Evolutionary conservation across 2,329 filamentous ascomycete species (phyloP), one percentile per base, ranked within the genome.

Genomic region (Aspergillus udagawae): DNA sequence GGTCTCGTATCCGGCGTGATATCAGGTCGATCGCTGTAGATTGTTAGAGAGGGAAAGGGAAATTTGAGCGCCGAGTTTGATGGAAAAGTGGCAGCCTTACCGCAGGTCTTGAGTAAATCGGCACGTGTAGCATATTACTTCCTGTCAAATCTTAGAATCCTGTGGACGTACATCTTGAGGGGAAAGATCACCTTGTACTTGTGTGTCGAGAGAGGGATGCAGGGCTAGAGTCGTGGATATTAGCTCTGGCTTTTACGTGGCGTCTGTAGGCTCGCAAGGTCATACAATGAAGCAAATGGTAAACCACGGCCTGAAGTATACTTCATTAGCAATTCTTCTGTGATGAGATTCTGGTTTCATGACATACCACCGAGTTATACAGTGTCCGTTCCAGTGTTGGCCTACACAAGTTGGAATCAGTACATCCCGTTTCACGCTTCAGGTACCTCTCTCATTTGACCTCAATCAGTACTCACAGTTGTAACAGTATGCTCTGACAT

Each of bases 221-320:
- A 53, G 41, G 75, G 75, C 74, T 77, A 35, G 12, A 17, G 32
- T 55, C 41, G 52, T 20, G 29, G 52, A 17, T 52, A 4, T 57
- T 38, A 23, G 42, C 35, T 45, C 7, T 4, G 17, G n/a, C 8
- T 56, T 20, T 20, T 14, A 17, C 28, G 29, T 42, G 10, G 20
- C 21, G 44, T 25, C 27, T 14, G 28, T 44, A 3, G 2, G n/a
- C 8, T 41, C n/a, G 49, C 51, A 42, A 21, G 29, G 21, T 44
- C 72, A 62, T 67, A 74, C 73, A 60, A 79, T 60, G 51, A 77
- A 79, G 67, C 77, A 79, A 49, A 79, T 59, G 23, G 77, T 79
- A 55, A 79, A 78, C 63, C 74, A 79, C 1, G 76, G 75, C 73
- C 73, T 76, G 49, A 3, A 20, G 27, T 14, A 29, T 17, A 38